These are phyloP conservation scores for Margaritispora aquatica DNA, from an alignment of 495 filamentous ascomycete genomes.

Conservation along the genomic window DNA sequence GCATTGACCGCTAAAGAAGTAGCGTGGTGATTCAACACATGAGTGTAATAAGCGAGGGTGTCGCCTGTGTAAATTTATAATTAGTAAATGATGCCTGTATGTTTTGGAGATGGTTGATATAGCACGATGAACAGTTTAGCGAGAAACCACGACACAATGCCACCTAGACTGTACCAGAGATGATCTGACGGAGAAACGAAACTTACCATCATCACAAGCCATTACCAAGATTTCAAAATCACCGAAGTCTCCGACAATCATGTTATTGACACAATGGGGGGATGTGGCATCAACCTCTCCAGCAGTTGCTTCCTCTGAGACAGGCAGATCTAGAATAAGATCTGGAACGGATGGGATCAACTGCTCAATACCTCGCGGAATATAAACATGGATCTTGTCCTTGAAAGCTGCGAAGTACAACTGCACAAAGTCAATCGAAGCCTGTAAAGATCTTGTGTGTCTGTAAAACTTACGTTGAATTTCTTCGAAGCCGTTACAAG, in stretches of 20 bases:
- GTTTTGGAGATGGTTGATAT: no score
- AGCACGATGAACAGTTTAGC: no score
- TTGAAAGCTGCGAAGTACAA: conserved; percentile 74
- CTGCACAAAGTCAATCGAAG: no score
- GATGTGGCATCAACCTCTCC: conserved; percentile 50
- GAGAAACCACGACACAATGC: no score
- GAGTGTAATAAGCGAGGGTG: conserved; percentile 71
- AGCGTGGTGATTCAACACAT: conserved; percentile 8
- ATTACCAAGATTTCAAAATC: conserved; percentile 71
- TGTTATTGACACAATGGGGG: conserved; percentile 70
- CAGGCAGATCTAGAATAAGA: conserved; percentile 59
- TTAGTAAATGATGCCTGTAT: no score
- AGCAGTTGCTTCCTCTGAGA: conserved; percentile 35
- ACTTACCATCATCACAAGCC: conserved; percentile 80
- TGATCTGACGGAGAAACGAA: no score
- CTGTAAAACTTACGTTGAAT: conserved; percentile 34
- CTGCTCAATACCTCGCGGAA: conserved; percentile 59
- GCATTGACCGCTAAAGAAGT: not conserved
- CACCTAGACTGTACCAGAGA: no score
- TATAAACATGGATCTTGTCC: conserved; percentile 66
- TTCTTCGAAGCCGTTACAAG: conserved; percentile 42
- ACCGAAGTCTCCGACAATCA: conserved; percentile 76
- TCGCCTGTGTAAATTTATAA: no score
- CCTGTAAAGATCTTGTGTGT: no score
- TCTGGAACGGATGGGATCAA: conserved; percentile 51